Evolutionary conservation across 2,329 filamentous ascomycete genomes (phyloP).

Genomic region (Talaromyces funiculosus): DNA sequence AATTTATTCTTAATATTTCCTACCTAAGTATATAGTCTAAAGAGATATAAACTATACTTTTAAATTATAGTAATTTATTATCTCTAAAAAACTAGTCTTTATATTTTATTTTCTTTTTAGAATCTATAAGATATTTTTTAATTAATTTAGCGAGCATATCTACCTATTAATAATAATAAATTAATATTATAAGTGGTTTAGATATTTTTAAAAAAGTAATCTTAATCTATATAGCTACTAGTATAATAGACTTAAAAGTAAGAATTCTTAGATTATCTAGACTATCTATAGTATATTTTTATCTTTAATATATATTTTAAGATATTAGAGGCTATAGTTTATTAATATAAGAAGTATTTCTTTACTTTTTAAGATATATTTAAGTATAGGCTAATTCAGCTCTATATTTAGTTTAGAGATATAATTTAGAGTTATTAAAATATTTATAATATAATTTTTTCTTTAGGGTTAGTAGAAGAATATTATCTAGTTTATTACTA

Average conservation of each 20-base stretch:
- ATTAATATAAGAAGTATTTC: neutral
- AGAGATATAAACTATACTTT: neutral
- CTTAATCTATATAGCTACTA: neutral
- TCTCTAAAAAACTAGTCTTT: neutral
- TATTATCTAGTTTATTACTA: neutral
- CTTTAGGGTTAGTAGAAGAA: neutral
- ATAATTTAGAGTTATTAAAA: neutral
- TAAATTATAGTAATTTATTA: neutral
- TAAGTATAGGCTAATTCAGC: neutral
- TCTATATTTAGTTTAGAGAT: neutral
- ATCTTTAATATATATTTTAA: neutral
- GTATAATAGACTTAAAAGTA: neutral
- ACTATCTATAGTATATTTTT: neutral
- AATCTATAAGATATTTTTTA: neutral
- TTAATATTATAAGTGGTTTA: neutral
- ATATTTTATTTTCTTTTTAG: neutral
- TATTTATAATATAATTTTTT: neutral
- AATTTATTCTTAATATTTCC: neutral
- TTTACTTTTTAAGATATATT: neutral
- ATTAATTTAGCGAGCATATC: neutral
- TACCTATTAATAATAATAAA: neutral
- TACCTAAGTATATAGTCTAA: neutral
- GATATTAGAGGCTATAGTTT: neutral
- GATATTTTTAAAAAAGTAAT: neutral
- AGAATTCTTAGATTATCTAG: neutral